A percentile compares a stretch with the other conserved stretches of the same genome.
Evolutionary conservation across 257 asterid genomes (phyloP).

Genomic region (Lycium barbarum): DNA sequence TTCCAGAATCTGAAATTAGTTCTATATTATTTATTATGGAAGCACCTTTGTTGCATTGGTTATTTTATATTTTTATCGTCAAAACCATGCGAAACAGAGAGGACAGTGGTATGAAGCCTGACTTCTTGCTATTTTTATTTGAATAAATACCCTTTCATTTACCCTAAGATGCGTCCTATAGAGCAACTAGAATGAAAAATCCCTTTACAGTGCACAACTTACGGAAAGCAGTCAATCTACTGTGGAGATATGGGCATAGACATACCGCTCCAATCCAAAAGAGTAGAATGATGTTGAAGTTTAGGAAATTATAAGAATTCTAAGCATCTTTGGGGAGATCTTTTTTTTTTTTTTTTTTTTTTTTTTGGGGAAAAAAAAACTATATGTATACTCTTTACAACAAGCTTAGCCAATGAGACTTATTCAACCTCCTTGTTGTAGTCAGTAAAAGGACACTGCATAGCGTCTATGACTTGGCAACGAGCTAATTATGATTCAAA

Average conservation of each 20-base stretch:
- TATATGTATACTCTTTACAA: background rate
- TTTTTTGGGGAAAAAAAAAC: background rate
- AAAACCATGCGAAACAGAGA: slow-evolving; percentile 8
- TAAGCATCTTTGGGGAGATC: background rate
- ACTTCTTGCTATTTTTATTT: slow-evolving; percentile 11
- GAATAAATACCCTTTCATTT: background rate
- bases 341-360: background rate
- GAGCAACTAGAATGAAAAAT: slow-evolving; percentile 10
- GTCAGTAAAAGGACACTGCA: slow-evolving; percentile 12
- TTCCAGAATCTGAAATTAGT: background rate
- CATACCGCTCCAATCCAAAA: slow-evolving; percentile 1
- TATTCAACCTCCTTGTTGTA: slow-evolving; percentile 25
- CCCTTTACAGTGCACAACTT: slow-evolving; percentile 8
- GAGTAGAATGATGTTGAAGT: background rate
- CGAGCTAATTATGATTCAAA: background rate
- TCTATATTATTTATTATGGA: background rate
- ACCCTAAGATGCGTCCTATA: background rate
- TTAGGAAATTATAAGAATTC: background rate
- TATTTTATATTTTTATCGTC: background rate
- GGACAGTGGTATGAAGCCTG: slow-evolving; percentile 16
- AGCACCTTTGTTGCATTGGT: background rate
- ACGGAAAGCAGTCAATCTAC: background rate
- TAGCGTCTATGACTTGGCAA: slow-evolving; percentile 22
- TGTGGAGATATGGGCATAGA: background rate
- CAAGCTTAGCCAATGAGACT: slow-evolving; percentile 4